These are phyloP conservation scores for Dactylonectria macrodidyma DNA, from an alignment of 2,329 filamentous ascomycete genomes.

Conservation along the genomic window DNA sequence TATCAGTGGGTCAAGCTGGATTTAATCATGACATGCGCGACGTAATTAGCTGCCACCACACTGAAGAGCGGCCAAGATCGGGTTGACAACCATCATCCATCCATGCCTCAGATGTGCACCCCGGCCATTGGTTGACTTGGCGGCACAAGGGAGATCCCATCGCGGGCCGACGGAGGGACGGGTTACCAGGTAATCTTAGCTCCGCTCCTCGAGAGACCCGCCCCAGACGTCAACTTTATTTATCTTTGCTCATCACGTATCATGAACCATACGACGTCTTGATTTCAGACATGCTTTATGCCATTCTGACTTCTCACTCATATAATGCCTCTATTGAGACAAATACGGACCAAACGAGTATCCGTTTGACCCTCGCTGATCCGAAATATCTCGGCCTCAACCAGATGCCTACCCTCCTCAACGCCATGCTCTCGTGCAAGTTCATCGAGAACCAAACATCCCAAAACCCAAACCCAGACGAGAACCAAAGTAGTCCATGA, in stretches of 20 bases:
- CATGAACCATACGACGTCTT: background rate
- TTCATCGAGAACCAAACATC: conserved; percentile 6
- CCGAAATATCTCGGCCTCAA: background rate
- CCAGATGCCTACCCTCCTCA: conserved; percentile 1
- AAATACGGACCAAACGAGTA: background rate
- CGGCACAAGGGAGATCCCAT: conserved; percentile 18
- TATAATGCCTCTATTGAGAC: background rate
- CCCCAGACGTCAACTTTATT: background rate
- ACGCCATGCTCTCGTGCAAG: conserved; percentile 23
- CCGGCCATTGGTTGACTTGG: conserved; percentile 3
- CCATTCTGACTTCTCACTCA: background rate
- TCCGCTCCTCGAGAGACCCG: background rate
- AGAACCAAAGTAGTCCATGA: conserved; percentile 1
- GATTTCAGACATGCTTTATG: background rate
- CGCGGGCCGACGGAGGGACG: conserved; percentile 23
- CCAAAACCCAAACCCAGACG: background rate
- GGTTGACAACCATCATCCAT: background rate
- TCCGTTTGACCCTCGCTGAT: background rate
- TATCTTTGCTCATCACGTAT: background rate
- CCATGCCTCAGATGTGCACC: background rate
- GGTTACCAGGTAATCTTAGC: background rate
- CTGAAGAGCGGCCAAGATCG: conserved; percentile 6
- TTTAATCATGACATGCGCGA: background rate
- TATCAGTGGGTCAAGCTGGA: background rate
- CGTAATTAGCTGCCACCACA: background rate